Evolutionary conservation across 2,329 filamentous ascomycete genomes (phyloP), one percentile per base, ranked within the genome.

Genomic region (Annulohypoxylon truncatum): DNA sequence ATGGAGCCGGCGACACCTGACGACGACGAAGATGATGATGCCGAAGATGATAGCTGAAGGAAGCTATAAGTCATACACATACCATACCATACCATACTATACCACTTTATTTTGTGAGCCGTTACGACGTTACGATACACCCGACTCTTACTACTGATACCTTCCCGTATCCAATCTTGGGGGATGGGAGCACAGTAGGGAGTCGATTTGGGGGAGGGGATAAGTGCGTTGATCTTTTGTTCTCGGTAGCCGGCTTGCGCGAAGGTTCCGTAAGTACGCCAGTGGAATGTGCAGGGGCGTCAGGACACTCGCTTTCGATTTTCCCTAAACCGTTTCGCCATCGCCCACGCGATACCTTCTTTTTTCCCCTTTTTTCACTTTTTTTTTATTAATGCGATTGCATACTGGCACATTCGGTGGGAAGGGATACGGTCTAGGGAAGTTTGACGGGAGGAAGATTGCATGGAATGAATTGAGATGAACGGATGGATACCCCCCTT

Each of bases 21-120:
- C n/a, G 81, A 81, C 3, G 80, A 82, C 10, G 81, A 81, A n/a
- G 81, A 82, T 38, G 81, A 83, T 31, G 78, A 79, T 38, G 76
- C 74, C 40, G 81, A 80, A 61, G 78, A 81, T 44, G 80, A 82
- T 60, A 79, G 80, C 73, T 82, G 75, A 78, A 58, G 54, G 55
- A 59, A 26, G 40, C 62, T 57, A 68, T 42, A 55, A 71, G 38
- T 58, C 62, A 64, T 48, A 56, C 48, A 61, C 44, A 46, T 40
- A 18, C n/a, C 35, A 20, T 35, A 38, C 35, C 38, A 42, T 42
- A 20, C 18, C 18, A 42, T 42, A 42, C 8, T 20, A 20, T 31
- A 59, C 58, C 50, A 42, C 40, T 73, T 71, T 74, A 52, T 62
- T 75, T 75, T 76, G 73, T 76, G 69, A 71, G 47, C 70, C 64